Percentiles rank a stretch among this genome's conserved stretches.
Evolutionary conservation across 768 basidiomycete genomes (phyloP).

Genomic region (Termitomyces sp.): DNA sequence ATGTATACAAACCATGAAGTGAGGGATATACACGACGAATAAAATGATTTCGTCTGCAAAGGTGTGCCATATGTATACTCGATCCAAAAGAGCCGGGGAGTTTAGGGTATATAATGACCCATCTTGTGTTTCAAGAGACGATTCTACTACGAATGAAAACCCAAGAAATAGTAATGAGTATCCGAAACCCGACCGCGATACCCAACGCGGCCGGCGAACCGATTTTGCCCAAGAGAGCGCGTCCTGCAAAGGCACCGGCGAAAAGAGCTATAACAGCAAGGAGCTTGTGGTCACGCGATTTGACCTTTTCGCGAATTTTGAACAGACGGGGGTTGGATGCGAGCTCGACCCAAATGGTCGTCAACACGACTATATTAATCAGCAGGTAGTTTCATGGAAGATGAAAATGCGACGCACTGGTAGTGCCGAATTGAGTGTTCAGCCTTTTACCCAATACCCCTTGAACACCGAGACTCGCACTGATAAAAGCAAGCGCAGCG

Average conservation of each 20-base stretch:
- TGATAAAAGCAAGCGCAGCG: slow-evolving; percentile 73
- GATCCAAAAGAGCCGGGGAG: neutral
- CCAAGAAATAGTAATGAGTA: slow-evolving; percentile 61
- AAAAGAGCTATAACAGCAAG: slow-evolving; percentile 49
- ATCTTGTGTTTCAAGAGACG: neutral
- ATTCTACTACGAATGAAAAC: slow-evolving; percentile 50
- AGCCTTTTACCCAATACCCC: slow-evolving; percentile 81
- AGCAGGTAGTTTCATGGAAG: neutral
- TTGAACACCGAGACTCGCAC: slow-evolving; percentile 78
- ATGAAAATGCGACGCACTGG: slow-evolving; percentile 40
- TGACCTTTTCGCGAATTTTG: slow-evolving; percentile 44
- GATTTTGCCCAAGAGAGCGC: slow-evolving; percentile 52
- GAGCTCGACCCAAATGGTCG: slow-evolving; percentile 86
- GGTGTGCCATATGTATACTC: too few species aligned
- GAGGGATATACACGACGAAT: too few species aligned
- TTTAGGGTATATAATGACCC: neutral
- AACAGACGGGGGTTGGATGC: slow-evolving; percentile 79
- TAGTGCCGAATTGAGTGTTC: slow-evolving; percentile 75
- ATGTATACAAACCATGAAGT: too few species aligned
- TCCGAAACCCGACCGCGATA: slow-evolving; percentile 55
- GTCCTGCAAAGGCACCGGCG: slow-evolving; percentile 65
- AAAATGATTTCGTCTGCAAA: too few species aligned
- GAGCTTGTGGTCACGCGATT: neutral
- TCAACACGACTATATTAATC: slow-evolving; percentile 58
- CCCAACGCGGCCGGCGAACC: slow-evolving; percentile 63